These are phyloP conservation scores for Lophiotrema nucula DNA, from an alignment of 495 filamentous ascomycete genomes.

Conservation along the genomic window DNA sequence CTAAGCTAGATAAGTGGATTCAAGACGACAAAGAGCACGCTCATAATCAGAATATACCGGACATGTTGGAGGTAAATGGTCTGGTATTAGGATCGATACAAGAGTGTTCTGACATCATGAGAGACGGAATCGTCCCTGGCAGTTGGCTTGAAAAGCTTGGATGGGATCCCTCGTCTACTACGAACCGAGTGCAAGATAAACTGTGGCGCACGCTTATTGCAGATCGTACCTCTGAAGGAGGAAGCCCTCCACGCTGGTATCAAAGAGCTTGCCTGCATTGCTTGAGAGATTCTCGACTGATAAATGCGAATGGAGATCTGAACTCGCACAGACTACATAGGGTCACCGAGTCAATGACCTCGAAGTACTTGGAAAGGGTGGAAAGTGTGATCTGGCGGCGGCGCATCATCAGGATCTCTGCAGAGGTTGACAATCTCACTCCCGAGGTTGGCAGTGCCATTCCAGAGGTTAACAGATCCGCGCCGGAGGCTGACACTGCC, in stretches of 20 bases:
- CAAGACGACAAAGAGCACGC: not conserved
- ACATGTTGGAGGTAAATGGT: not conserved
- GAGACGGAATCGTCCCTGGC: not conserved
- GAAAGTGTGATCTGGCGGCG: constrained; percentile 44
- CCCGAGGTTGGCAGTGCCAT: not conserved
- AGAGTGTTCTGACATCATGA: not conserved
- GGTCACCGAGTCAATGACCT: constrained; percentile 26
- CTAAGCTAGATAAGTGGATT: not conserved
- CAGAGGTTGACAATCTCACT: not conserved
- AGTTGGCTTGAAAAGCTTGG: not conserved
- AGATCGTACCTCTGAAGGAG: constrained; percentile 31
- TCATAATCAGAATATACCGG: not conserved
- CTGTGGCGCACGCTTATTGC: constrained; percentile 47
- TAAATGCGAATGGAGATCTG: constrained; percentile 36
- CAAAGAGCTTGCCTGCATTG: constrained; percentile 24
- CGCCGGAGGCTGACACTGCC: not conserved
- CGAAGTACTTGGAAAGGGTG: constrained; percentile 35
- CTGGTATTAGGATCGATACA: not conserved
- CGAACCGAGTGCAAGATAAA: constrained; percentile 34
- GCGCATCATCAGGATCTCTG: constrained; percentile 24
- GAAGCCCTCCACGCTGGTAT: constrained; percentile 39
- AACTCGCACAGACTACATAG: constrained; percentile 4
- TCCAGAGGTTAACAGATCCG: too few species aligned
- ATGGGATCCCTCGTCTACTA: not conserved
- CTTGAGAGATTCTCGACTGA: constrained; percentile 32